Evolutionary conservation across 306 rosid genomes (phyloP).

Genomic region (Citrullus amarus): DNA sequence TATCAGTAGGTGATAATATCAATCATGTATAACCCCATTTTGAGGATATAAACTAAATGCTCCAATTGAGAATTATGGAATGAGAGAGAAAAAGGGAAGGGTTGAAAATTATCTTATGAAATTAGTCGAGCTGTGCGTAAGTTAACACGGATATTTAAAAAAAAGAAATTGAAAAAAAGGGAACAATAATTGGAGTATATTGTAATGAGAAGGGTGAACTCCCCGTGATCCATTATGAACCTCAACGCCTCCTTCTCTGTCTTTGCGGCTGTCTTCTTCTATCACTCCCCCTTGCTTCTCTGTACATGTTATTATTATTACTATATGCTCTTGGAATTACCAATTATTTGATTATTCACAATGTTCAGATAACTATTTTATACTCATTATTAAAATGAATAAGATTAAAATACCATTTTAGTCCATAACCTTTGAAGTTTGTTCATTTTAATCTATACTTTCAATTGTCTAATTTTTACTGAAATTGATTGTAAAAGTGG

Average conservation of each 20-base stretch:
- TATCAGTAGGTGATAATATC: too few species aligned
- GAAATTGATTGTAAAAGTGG: too few species aligned
- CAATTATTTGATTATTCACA: not conserved
- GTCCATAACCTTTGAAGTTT: too few species aligned
- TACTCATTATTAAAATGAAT: not conserved
- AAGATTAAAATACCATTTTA: too few species aligned
- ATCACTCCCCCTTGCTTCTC: not conserved
- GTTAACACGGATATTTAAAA: too few species aligned
- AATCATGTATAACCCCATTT: too few species aligned
- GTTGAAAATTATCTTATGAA: not conserved
- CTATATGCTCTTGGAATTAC: not conserved
- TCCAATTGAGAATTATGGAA: too few species aligned
- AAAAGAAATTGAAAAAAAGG: too few species aligned
- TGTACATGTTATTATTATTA: not conserved
- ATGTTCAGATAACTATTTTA: not conserved
- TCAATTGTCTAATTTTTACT: too few species aligned
- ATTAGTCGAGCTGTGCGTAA: too few species aligned
- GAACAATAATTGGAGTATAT: not conserved
- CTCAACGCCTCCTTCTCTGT: not conserved
- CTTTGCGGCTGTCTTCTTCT: not conserved
- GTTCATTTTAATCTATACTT: too few species aligned
- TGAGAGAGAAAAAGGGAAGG: not conserved
- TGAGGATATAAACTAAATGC: too few species aligned
- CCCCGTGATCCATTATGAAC: not conserved
- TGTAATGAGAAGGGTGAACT: not conserved